phyloP scores from a whole-genome alignment of 129 eudicot species.

The Logfia minima region DNA sequence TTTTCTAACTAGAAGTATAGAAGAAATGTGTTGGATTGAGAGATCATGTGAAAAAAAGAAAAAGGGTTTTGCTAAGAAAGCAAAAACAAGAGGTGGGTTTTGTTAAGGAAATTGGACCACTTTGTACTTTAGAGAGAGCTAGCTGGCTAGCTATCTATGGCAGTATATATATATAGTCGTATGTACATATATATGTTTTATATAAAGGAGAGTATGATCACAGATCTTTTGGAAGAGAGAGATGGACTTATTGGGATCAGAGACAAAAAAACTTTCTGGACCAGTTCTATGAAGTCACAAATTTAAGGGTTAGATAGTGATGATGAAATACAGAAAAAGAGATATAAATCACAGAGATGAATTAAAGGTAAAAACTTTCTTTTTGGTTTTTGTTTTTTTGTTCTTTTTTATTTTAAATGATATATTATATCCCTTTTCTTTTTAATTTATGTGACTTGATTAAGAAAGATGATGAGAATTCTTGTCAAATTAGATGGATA shows the following conservation, averaged over 20 bases:
- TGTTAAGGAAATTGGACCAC: constrained; percentile 51
- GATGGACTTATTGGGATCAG: constrained; percentile 63
- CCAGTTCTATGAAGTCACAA: constrained; percentile 45
- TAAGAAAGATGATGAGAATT: constrained; percentile 18
- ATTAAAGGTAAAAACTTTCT: constrained; percentile 22
- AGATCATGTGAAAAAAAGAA: constrained; percentile 43
- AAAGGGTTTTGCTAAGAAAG: constrained; percentile 41
- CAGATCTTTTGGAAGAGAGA: constrained; percentile 42
- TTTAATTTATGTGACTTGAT: constrained; percentile 28
- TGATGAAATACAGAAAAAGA: constrained; percentile 9
- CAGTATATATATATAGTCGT: background rate
- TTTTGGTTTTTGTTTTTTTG: constrained; percentile 12
- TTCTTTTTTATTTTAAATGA: background rate
- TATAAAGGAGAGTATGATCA: constrained; percentile 30
- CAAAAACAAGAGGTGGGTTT: constrained; percentile 39
- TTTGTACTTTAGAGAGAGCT: constrained; percentile 38
- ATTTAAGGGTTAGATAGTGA: constrained; percentile 34
- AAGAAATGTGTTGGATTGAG: constrained; percentile 19
- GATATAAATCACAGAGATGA: background rate
- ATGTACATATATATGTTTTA: background rate
- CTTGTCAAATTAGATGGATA: constrained; percentile 33
- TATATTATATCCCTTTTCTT: background rate
- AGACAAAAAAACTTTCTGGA: constrained; percentile 62
- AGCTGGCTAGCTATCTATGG: constrained; percentile 35
- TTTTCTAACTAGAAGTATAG: constrained; percentile 18